Evolutionary conservation across 2,329 filamentous ascomycete genomes (phyloP), one percentile per base, ranked within the genome.

Genomic region (Aureobasidium sp.): DNA sequence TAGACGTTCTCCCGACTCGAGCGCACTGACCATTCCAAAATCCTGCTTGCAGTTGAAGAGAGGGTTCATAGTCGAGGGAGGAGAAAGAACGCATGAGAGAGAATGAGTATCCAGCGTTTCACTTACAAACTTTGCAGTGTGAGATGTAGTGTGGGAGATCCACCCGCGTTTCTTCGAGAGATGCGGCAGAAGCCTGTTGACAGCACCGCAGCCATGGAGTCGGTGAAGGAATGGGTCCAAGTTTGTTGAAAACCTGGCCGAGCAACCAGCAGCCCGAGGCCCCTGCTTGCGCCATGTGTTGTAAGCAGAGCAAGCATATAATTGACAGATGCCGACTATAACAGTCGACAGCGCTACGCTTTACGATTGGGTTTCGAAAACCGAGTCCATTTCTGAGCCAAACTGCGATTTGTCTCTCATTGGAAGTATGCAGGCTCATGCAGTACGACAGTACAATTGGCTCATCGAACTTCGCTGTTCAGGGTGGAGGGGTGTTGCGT

Each of bases 251-350:
- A 31, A 39, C 39, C 55, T 47, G 55, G 9, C 55, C 31, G 34
- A 58, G 42, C 55, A 37, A 48, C 42, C 31, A 48, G 31, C 29
- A 27, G 42, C 55, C 29, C 31, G 39, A n/a, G 55, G 55, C 31
- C 55, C 55, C 42, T 48, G 55, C 55, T 58, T 48, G 55, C 41
- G 27, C 42, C 34, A 56, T 56, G n/a, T 17, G 9, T 17, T 42
- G 2, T 31, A 37, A 42, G 14, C 34, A 17, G 4, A 53, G 34
- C 48, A 37, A 53, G 49, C 34, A 53, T 55, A 45, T 27, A 15
- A 17, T 17, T 57, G 53, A 57, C 39, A 57, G 41, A 5, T 20
- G 51, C 11, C 39, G 34, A 6, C 27, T 17, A 17, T 34, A 17
- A 11, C n/a, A 45, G n/a, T 31, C 37, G 36, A 36, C 29, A 45